Evolutionary conservation across 1,284 basidiomycete genomes (phyloP).

Genomic region (Cystobasidium slooffiae): DNA sequence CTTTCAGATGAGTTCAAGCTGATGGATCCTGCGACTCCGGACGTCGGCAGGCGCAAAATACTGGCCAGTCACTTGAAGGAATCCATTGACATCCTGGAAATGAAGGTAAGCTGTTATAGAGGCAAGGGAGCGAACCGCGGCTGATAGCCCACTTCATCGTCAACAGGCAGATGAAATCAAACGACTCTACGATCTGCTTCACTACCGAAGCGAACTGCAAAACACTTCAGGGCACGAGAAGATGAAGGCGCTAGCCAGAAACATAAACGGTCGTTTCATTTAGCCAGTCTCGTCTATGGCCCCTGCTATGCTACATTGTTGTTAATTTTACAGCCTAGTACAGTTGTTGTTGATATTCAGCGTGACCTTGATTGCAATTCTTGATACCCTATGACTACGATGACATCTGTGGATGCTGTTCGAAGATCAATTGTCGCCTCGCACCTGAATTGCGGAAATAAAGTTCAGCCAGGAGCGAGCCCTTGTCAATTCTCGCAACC

Average conservation of each 20-base stretch:
- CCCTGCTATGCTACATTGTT: neutral
- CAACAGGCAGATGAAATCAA: constrained; percentile 48
- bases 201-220: constrained; percentile 37
- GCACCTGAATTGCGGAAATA: neutral
- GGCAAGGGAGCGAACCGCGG: neutral
- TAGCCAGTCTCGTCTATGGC: neutral
- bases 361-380: neutral
- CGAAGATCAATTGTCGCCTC: constrained; percentile 3
- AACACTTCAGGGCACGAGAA: constrained; percentile 3
- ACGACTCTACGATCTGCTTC: constrained; percentile 46
- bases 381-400: neutral
- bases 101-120: constrained; percentile 67
- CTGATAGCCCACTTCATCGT: neutral
- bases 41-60: constrained; percentile 72
- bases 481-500: too few species aligned
- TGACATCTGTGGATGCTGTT: too few species aligned
- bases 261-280: neutral
- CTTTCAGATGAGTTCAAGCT: constrained; percentile 85
- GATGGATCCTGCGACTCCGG: constrained; percentile 77
- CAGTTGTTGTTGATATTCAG: neutral
- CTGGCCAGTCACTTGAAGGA: constrained; percentile 82
- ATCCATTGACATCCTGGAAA: constrained; percentile 84
- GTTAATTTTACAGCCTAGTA: neutral
- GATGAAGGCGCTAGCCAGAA: constrained; percentile 5
- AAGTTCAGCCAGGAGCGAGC: too few species aligned